Evolutionary conservation across 129 eudicot genomes (phyloP), one percentile per base, ranked within the genome.

Genomic region (Pulicaria dysenterica): DNA sequence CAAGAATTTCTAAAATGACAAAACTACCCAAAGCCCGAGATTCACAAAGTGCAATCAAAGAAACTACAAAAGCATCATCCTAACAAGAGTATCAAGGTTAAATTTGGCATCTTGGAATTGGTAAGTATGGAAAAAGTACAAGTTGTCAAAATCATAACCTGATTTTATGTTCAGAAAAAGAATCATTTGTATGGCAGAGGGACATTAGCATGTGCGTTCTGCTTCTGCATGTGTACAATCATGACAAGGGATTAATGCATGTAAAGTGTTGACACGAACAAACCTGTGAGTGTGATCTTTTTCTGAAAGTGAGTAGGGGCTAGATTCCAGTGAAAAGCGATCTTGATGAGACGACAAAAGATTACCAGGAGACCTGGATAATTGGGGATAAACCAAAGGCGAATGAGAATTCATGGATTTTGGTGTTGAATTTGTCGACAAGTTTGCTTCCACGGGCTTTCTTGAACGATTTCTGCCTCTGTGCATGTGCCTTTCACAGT

Each of bases 401-500:
- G 61, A 14, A 69, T 51, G 49, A 50, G 62, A 43, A 58, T 53
- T 72, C 38, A 37, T 31, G 67, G 82, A 56, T 72, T 70, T 89
- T 12, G 72, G 48, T 44, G 73, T 16, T 64, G 57, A 31, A 34
- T 51, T 37, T 12, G 72, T 50, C n/a, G 62, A 14, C 50, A 70
- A 19, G 46, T n/a, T 64, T 7, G 64, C 47, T 93, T 93, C 98
- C 96, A 93, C 98, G 85, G 98, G 98, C 96, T 93, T 93, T 93
- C 98, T 93, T 93, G 98, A 93, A 93, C 98, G 98, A 84, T 93
- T 93, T 72, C 96, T 78, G 80, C 98, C 98, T 88, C 98, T 84
- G 73, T 93, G 98, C 98, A 93, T 93, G 88, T 93, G 98, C 64
- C 98, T 83, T 67, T 93, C 96, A 75, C 98, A 93, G 90, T 93